Percentiles rank a stretch among this genome's conserved stretches.
Evolutionary conservation across 208 protist genomes (phyloP).

Genomic region (Jaenimonas drosophilae): DNA sequence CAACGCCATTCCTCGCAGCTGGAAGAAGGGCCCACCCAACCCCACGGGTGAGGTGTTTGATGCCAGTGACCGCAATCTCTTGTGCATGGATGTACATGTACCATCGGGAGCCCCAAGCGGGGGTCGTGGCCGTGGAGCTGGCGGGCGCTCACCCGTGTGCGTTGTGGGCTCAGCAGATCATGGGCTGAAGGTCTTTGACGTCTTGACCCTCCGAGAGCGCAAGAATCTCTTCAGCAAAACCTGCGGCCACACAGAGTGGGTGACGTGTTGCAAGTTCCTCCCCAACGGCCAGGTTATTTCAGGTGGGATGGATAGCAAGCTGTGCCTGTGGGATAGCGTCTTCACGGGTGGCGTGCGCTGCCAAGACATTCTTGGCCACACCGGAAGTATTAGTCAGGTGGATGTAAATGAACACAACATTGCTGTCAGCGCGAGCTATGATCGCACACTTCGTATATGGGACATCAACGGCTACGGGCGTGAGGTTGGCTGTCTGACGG

Average conservation of each 20-base stretch:
- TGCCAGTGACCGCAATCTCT: conserved; percentile 71
- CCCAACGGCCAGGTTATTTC: conserved; percentile 57
- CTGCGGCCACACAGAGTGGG: conserved; percentile 84
- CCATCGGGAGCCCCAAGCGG: neutral
- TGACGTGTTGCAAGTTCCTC: conserved; percentile 71
- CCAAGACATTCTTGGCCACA: conserved; percentile 73
- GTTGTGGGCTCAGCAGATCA: conserved; percentile 83
- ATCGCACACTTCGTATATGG: conserved; percentile 75
- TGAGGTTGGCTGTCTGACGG: conserved; percentile 41
- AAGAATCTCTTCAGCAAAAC: conserved; percentile 67
- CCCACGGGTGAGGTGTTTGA: conserved; percentile 43
- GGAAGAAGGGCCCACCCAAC: conserved; percentile 37
- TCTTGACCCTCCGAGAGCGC: conserved; percentile 30
- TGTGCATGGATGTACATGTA: conserved; percentile 77
- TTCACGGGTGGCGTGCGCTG: conserved; percentile 37
- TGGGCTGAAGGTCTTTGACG: conserved; percentile 76
- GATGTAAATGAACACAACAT: conserved; percentile 36
- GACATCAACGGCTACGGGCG: conserved; percentile 31
- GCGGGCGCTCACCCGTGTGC: conserved; percentile 9
- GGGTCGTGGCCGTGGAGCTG: neutral
- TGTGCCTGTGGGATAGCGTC: conserved; percentile 77
- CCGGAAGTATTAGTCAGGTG: conserved; percentile 68
- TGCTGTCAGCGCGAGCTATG: conserved; percentile 70
- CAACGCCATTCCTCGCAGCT: conserved; percentile 11
- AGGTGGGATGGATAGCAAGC: conserved; percentile 85